Evolutionary conservation across 352 stramenopile species (phyloP).

Genomic region (Phytophthora citrophthora): DNA sequence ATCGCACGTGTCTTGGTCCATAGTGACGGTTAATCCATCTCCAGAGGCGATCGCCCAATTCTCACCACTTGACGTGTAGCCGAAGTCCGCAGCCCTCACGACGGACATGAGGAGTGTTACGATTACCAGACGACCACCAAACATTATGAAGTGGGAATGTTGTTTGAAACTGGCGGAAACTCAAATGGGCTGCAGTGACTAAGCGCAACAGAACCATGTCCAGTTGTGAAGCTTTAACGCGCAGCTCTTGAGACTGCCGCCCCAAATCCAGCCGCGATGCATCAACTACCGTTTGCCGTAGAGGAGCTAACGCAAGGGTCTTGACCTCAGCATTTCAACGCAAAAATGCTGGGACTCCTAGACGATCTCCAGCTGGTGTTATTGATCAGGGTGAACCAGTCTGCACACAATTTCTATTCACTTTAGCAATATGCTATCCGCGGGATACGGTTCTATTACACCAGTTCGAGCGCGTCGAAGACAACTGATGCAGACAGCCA

Average conservation of each 20-base stretch:
- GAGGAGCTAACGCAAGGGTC: too few relatives aligned
- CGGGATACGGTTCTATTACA: neutral
- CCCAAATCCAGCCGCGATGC: conserved; percentile 18
- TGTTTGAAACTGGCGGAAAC: conserved; percentile 8
- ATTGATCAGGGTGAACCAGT: too few relatives aligned
- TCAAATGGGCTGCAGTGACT: conserved; percentile 8
- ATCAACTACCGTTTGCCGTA: conserved; percentile 15
- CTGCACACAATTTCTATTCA: too few relatives aligned
- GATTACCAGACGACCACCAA: conserved; percentile 1
- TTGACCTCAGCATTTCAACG: neutral
- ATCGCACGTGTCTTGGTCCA: conserved; percentile 48
- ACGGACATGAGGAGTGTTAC: conserved; percentile 3
- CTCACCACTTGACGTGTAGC: conserved; percentile 32
- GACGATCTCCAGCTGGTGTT: conserved; percentile 17
- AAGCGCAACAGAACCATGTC: neutral
- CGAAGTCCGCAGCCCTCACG: conserved; percentile 31
- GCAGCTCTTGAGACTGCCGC: conserved; percentile 5
- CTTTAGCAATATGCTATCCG: too few relatives aligned
- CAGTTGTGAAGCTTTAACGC: neutral
- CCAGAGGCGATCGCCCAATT: conserved; percentile 45
- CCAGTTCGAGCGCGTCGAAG: conserved; percentile 57
- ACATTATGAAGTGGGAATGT: conserved; percentile 9
- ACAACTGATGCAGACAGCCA: conserved; percentile 58
- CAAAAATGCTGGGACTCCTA: conserved; percentile 11
- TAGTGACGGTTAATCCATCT: conserved; percentile 39